Base-by-base conservation (phyloP, 202 grass and related monocot species). In the Setaria viridis region DNA sequence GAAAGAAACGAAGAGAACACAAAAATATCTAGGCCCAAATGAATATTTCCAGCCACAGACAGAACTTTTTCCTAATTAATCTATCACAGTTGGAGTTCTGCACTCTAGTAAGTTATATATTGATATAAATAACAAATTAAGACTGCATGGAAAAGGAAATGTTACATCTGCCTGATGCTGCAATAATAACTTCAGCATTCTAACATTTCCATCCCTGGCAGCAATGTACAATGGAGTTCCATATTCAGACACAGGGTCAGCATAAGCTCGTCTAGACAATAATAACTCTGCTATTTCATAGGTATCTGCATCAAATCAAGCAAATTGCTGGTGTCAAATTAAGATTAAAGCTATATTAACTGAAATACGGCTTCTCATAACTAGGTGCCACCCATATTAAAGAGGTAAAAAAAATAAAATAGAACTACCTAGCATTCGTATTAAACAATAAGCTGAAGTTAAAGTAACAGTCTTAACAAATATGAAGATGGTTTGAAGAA, bases 151-250 rank as follows among this genome's bases (percentile, higher is more conserved):
- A 65, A 57, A 68, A 56, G 21, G 53, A 33, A 76, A 20, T 55
- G 51, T 85, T 85, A 85, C 83, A 69, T 78, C 42, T 78, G 72
- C 72, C 35, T 48, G 37, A 85, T 85, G 54, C n/a, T 15, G 63
- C 74, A 85, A 69, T 17, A 85, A 67, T 33, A 78, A 37, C 10
- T 85, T 30, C 60, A 78, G 2, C 74, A 78, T 78, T 69, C 30
- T 56, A 11, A 34, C 59, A 54, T 84, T 76, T 76, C 82, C 82
- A 67, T 53, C 32, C 62, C 76, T 62, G 64, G 72, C 72, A 56
- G 82, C 82, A 66, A 67, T 51, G 16, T 84, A 63, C 25, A 84
- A 62, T 7, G 72, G 73, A 33, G 62, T 68, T 57, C 83, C 83
- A 69, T n/a, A 20, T 85, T 85, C n/a, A 33, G 33, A 70, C 66